Evolutionary conservation across 352 stramenopile genomes (phyloP), one percentile per base, ranked within the genome.

Genomic region (Globisporangium parvum): DNA sequence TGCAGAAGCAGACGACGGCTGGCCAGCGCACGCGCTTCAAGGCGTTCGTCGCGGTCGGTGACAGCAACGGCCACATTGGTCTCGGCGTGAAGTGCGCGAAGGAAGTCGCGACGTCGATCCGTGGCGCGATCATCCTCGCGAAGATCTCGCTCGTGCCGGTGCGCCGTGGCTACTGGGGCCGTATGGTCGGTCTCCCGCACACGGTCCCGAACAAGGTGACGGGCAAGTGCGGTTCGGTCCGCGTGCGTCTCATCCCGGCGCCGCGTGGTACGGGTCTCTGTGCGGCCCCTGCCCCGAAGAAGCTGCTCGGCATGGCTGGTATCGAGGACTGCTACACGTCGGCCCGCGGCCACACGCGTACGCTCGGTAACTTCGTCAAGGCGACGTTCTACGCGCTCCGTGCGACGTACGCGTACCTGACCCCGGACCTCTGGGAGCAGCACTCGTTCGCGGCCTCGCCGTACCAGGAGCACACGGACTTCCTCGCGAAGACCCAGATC

Each of bases 321-420:
- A 97, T 99, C 68, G 84, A 98, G 75, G 97, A 99, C 73, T 99
- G 96, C 91, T 97, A 97, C 80, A 98, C 95, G 47, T 97, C 85
- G 69, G 86, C 95, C 5, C 78, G 87, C 74, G 96, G 96, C 71
- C 97, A 99, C 93, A 99, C 97, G 65, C 96, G 97, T 75, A 99
- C 97, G 59, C 96, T 98, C 71, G 97, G 97, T 74, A 99, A 99
- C 95, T 99, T 98, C 75, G 97, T 99, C 71, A 99, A 99, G 95
- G 97, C 97, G 44, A 97, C 98, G 53, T 99, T 98, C 85, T 98
- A 98, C 74, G 97, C 97, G 47, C 85, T 99, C 24, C 81, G 85
- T 45, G 95, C 96, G 59, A 99, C 97, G 31, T 99, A 99, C 87
- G 76, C 91, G 66, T 99, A 99, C 93, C 78, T 99, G 70, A 97